A percentile compares a stretch with the other conserved stretches of the same genome.
Conservation (phyloP, 495 filamentous ascomycete species). For the Penicillium arizonense region DNA sequence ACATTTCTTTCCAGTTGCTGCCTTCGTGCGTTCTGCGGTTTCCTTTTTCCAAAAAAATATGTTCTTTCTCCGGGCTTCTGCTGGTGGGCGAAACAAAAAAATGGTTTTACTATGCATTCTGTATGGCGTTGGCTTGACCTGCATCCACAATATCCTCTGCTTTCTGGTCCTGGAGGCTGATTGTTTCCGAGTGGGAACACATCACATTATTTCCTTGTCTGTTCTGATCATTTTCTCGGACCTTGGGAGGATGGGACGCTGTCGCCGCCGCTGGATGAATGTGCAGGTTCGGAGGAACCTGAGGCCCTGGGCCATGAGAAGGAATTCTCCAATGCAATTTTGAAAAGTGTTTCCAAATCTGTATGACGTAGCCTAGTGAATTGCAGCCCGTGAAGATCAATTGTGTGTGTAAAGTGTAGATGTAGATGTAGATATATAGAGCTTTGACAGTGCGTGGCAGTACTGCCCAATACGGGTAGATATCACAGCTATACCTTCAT, state of each 20-base stretch:
- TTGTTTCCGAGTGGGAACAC: conserved; percentile 32
- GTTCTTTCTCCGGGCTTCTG: conserved; percentile 33
- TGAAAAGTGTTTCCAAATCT: conserved; percentile 15
- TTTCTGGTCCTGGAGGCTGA: conserved; percentile 37
- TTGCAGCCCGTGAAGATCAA: background rate
- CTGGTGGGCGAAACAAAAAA: conserved; percentile 19
- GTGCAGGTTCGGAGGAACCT: conserved; percentile 13
- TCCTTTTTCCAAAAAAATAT: conserved; percentile 19
- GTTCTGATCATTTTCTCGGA: conserved; percentile 32
- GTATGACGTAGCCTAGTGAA: background rate
- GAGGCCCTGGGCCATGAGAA: conserved; percentile 18
- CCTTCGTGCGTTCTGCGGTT: conserved; percentile 25
- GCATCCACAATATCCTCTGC: conserved; percentile 39
- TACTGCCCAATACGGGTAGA: conserved; percentile 19
- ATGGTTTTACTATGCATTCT: conserved; percentile 44
- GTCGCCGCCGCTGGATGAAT: conserved; percentile 35
- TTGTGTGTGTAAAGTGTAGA: background rate
- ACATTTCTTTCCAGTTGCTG: conserved; percentile 37
- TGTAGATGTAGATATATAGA: background rate
- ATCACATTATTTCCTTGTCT: conserved; percentile 31
- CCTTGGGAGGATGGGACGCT: conserved; percentile 41
- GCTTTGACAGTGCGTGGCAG: background rate
- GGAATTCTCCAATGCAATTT: conserved; percentile 31
- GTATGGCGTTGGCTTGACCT: conserved; percentile 54
- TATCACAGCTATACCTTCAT: conserved; percentile 22